A percentile compares a stretch with the other conserved stretches of the same genome.
These are phyloP conservation scores for Hypoxylon sp. DNA, from an alignment of 2,329 filamentous ascomycete genomes.

Conservation along the genomic window DNA sequence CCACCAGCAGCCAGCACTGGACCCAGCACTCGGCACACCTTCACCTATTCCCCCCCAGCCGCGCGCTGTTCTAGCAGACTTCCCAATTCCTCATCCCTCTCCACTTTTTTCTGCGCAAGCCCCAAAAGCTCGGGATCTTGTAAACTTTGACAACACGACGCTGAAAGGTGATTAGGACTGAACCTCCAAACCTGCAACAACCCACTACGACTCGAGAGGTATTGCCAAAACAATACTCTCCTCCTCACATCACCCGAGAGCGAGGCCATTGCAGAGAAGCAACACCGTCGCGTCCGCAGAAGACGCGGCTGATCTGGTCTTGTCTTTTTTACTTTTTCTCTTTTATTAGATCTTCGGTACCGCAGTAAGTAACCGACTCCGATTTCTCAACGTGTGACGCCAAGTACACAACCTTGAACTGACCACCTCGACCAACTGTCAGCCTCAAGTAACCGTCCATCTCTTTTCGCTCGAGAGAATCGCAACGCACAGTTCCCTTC, in stretches of 20 bases:
- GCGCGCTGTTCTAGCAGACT: slow-evolving; percentile 6
- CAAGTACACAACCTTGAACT: slow-evolving; percentile 47
- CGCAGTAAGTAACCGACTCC: slow-evolving; percentile 38
- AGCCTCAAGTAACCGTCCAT: slow-evolving; percentile 31
- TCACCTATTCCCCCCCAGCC: slow-evolving; percentile 20
- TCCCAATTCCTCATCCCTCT: slow-evolving; percentile 33
- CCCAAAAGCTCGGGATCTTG: slow-evolving; percentile 49
- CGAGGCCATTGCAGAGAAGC: slow-evolving; percentile 18
- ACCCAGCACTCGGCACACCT: neutral
- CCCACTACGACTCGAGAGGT: slow-evolving; percentile 26
- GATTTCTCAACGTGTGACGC: slow-evolving; percentile 44
- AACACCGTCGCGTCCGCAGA: slow-evolving; percentile 29
- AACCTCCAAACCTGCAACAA: slow-evolving; percentile 34
- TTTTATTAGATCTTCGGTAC: slow-evolving; percentile 18
- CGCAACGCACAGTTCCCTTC: slow-evolving; percentile 36
- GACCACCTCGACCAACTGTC: slow-evolving; percentile 45
- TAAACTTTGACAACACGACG: slow-evolving; percentile 52
- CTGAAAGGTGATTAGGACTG: slow-evolving; percentile 35
- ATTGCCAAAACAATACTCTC: slow-evolving; percentile 24
- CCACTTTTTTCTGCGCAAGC: slow-evolving; percentile 48
- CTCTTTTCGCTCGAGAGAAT: slow-evolving; percentile 26
- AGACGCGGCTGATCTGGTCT: slow-evolving; percentile 37
- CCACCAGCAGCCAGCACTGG: neutral
- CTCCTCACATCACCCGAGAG: slow-evolving; percentile 12
- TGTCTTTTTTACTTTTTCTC: slow-evolving; percentile 1